Conservation (phyloP, 345 rosid species). For the Gossypium raimondii region DNA sequence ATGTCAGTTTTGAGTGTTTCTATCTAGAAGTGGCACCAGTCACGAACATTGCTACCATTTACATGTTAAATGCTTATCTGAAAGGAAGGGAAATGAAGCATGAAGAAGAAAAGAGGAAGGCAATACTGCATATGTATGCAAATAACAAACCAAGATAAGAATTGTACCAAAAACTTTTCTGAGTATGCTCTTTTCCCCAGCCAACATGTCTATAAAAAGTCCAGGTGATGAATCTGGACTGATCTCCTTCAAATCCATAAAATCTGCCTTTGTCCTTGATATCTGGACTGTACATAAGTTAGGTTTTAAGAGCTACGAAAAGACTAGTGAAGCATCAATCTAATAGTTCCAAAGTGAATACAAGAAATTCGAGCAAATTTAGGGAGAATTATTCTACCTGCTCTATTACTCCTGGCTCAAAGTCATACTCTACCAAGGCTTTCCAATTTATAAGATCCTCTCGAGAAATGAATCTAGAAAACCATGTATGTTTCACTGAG, state of each 20-base stretch:
- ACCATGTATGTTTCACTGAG: slow-evolving; percentile 15
- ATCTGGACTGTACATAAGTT: slow-evolving; percentile 95
- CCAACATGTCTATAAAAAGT: slow-evolving; percentile 65
- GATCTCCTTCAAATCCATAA: slow-evolving; percentile 74
- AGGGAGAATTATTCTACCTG: slow-evolving; percentile 45
- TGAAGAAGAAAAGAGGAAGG: neutral
- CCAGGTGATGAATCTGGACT: slow-evolving; percentile 49
- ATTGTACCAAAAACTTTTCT: slow-evolving; percentile 80
- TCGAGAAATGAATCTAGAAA: slow-evolving; percentile 59
- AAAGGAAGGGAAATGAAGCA: neutral
- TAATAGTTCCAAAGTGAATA: neutral
- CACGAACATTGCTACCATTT: neutral
- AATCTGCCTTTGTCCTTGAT: slow-evolving; percentile 67
- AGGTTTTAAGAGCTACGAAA: slow-evolving; percentile 50
- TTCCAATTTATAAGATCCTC: slow-evolving; percentile 79
- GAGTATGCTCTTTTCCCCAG: slow-evolving; percentile 61
- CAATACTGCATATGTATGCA: neutral
- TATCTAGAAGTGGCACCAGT: neutral
- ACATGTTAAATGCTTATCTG: neutral
- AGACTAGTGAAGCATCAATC: slow-evolving; percentile 22
- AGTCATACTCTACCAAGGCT: slow-evolving; percentile 65
- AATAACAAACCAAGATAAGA: slow-evolving; percentile 14
- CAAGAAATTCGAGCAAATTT: neutral
- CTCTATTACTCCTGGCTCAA: slow-evolving; percentile 38
- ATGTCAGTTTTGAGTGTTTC: neutral